Evolutionary conservation across 192 early-diverging fungal species (phyloP).

Genomic region (Umbelopsis vinacea): DNA sequence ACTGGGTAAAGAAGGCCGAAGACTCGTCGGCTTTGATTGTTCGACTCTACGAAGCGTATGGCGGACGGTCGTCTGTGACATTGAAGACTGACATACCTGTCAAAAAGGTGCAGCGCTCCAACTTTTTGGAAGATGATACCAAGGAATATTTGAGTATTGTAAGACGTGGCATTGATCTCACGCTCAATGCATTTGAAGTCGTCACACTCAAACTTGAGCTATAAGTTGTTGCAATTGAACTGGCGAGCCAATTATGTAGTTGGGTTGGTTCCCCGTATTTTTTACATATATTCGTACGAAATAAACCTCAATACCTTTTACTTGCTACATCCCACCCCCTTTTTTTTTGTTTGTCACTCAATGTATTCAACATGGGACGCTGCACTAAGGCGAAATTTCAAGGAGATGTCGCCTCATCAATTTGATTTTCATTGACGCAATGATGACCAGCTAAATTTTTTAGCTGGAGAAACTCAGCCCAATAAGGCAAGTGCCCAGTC

Average conservation of each 20-base stretch:
- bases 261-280: too few species aligned
- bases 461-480: background rate
- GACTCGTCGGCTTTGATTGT: constrained; percentile 71
- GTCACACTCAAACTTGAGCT: constrained; percentile 56
- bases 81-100: constrained; percentile 56
- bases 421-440: constrained; percentile 15
- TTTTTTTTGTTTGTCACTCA: too few species aligned
- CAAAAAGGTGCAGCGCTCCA: constrained; percentile 60
- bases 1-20: constrained; percentile 92
- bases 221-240: too few species aligned
- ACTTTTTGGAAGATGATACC: constrained; percentile 79
- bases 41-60: constrained; percentile 90
- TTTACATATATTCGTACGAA: too few species aligned
- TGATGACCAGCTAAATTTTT: background rate
- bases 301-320: too few species aligned
- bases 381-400: too few species aligned
- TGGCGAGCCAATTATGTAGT: too few species aligned
- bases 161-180: constrained; percentile 44
- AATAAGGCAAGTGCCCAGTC: background rate
- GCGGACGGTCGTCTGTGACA: constrained; percentile 69
- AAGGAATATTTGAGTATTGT: constrained; percentile 35
- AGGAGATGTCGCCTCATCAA: background rate
- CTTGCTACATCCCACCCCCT: too few species aligned
- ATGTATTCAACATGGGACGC: too few species aligned
- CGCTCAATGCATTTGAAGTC: constrained; percentile 68